Evolutionary conservation across 2,329 filamentous ascomycete genomes (phyloP).

Genomic region (Pseudogymnoascus destructans): DNA sequence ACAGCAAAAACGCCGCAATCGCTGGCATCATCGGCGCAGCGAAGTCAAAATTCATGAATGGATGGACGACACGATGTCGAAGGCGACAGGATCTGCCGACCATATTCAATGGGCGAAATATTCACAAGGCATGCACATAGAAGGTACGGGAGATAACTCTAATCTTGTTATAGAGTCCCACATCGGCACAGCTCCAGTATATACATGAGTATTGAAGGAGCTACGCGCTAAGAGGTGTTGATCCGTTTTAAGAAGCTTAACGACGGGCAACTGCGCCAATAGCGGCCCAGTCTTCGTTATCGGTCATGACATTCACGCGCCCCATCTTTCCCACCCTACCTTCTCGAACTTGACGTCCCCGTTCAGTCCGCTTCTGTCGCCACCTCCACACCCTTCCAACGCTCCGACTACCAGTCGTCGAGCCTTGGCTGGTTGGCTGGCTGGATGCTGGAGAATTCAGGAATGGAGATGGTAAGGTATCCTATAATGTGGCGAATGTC

Average conservation of each 20-base stretch:
- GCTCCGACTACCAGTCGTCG: conserved; percentile 85
- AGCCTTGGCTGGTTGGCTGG: conserved; percentile 78
- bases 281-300: conserved; percentile 91
- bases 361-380: conserved; percentile 45
- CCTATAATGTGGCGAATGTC: conserved; percentile 94
- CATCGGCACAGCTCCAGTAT: too few species aligned
- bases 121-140: too few species aligned
- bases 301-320: conserved; percentile 70
- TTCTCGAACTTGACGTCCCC: conserved; percentile 81
- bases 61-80: too few species aligned
- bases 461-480: conserved; percentile 82
- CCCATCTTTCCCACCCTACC: conserved; percentile 95
- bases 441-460: conserved; percentile 83
- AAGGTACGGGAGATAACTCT: too few species aligned
- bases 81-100: too few species aligned
- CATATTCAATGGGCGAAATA: too few species aligned
- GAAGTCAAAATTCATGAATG: too few species aligned
- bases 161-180: too few species aligned
- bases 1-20: too few species aligned
- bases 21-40: too few species aligned
- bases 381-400: conserved; percentile 58
- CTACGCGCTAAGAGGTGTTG: conserved; percentile 36
- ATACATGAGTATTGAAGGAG: conserved; percentile 34
- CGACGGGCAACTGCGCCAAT: conserved; percentile 78
- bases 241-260: conserved; percentile 47